Percentiles rank a stretch among this genome's conserved stretches.
These are phyloP conservation scores for Chiua virens DNA, from an alignment of 768 basidiomycete species.

Conservation along the genomic window DNA sequence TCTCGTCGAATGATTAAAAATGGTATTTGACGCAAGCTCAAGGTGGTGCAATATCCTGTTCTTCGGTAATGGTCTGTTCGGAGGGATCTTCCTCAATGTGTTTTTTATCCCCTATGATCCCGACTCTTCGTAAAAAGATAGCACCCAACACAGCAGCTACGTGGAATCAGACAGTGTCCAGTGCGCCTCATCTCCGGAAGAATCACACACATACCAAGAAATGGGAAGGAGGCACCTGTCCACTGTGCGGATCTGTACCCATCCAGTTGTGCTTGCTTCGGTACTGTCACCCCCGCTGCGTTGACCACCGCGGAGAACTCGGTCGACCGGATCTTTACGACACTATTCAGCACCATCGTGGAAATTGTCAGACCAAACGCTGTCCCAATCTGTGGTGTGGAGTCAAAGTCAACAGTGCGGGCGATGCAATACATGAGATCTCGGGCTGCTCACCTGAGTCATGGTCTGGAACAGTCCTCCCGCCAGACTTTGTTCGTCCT, in stretches of 20 bases:
- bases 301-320: constrained; percentile 33
- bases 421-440: not conserved
- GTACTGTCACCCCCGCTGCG: constrained; percentile 28
- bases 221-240: constrained; percentile 60
- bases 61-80: constrained; percentile 23
- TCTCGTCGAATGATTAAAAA: too few relatives aligned
- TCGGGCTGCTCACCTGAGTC: constrained; percentile 50
- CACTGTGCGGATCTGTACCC: constrained; percentile 68
- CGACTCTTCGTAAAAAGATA: constrained; percentile 41
- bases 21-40: too few relatives aligned
- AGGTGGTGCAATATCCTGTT: constrained; percentile 18
- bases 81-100: constrained; percentile 8
- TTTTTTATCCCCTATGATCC: constrained; percentile 37
- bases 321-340: constrained; percentile 36
- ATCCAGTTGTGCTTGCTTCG: constrained; percentile 39
- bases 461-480: constrained; percentile 80
- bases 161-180: not conserved
- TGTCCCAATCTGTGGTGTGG: constrained; percentile 52
- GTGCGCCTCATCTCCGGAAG: not conserved
- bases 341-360: constrained; percentile 67
- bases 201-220: constrained; percentile 42
- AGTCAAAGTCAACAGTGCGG: not conserved
- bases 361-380: constrained; percentile 70
- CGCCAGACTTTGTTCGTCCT: constrained; percentile 73
- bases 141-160: constrained; percentile 33